Conservation (phyloP, 2,329 filamentous ascomycete genomes). For the Microdochium paspali region DNA sequence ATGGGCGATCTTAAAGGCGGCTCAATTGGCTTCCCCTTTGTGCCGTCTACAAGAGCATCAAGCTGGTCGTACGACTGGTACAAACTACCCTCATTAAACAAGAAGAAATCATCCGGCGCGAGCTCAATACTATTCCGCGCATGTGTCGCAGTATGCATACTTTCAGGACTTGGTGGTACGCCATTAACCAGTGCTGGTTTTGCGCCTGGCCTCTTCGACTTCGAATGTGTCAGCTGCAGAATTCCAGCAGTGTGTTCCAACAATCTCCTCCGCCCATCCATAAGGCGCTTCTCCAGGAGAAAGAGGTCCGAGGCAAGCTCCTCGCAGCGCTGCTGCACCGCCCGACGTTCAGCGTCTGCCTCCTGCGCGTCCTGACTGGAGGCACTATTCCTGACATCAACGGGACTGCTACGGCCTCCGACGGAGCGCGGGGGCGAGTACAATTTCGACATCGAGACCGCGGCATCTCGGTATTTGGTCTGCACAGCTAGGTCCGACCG, state of each 20-base stretch:
- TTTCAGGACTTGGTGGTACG: conserved; percentile 68
- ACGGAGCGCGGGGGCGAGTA: conserved; percentile 49
- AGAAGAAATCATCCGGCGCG: conserved; percentile 39
- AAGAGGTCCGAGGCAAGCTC: conserved; percentile 75
- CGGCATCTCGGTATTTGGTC: conserved; percentile 88
- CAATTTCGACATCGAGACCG: conserved; percentile 74
- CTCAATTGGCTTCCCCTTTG: conserved; percentile 34
- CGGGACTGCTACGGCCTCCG: conserved; percentile 37
- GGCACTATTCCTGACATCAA: conserved; percentile 39
- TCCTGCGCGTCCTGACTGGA: conserved; percentile 41
- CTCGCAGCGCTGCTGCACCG: conserved; percentile 74
- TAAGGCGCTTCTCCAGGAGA: conserved; percentile 65
- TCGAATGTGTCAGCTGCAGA: conserved; percentile 73
- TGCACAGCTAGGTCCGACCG: conserved; percentile 80
- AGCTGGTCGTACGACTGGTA: conserved; percentile 61
- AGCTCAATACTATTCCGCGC: conserved; percentile 49
- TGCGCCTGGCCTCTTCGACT: conserved; percentile 34
- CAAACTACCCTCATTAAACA: conserved; percentile 70
- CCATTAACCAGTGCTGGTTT: conserved; percentile 36
- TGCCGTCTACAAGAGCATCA: conserved; percentile 30
- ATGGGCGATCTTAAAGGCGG: conserved; percentile 50
- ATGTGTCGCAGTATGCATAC: conserved; percentile 60
- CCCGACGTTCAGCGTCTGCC: conserved; percentile 65
- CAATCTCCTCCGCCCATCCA: conserved; percentile 65
- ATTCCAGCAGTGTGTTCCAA: conserved; percentile 90